Base-by-base conservation (phyloP, 1,284 basidiomycete genomes). In the Agroathelia rolfsii region DNA sequence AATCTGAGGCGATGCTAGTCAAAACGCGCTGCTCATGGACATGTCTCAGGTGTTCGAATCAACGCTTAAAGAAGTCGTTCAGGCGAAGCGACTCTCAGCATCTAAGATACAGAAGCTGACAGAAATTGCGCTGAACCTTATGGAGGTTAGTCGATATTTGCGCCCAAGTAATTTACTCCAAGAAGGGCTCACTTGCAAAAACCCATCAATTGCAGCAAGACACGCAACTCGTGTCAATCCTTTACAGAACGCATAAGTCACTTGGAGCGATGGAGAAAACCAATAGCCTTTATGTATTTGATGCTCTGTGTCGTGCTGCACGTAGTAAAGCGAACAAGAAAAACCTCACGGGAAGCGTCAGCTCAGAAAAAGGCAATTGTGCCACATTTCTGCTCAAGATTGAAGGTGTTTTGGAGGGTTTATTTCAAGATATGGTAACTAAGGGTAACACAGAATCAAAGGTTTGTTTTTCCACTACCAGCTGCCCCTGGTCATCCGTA, bases 281-380 rank as follows among this genome's bases (percentile, higher is more conserved):
- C 39, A 76, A 73, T 28, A 87, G 84, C 56, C 64, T 95, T 36
- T 95, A 95, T 57, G 76, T 81, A 26, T 86, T 95, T 52, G 90
- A 95, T 58, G 84, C 89, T n/a, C 67, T 95, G 40, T 73, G 85
- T 27, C 76, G 90, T 36, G 86, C 81, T 11, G 86, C 86, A n/a
- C 69, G 74, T 41, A 63, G 64, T 41, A 66, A 75, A 34, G 73
- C 64, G 25, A 75, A 63, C 49, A 88, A 87, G 52, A 69, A 76
- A 33, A 64, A 64, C 36, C 56, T 74, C 12, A 61, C 65, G 42
- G 69, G 65, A 39, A 72, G 80, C 41, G 48, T 66, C 12, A 66
- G 66, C 32, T 59, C 68, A 14, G 57, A 59, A 30, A 69, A 68
- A 40, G 84, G 84, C 31, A 88, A 86, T 49, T 68, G 71, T 46